Base-by-base conservation (phyloP, 192 early-diverging fungal genomes). In the Umbelopsis vinacea region DNA sequence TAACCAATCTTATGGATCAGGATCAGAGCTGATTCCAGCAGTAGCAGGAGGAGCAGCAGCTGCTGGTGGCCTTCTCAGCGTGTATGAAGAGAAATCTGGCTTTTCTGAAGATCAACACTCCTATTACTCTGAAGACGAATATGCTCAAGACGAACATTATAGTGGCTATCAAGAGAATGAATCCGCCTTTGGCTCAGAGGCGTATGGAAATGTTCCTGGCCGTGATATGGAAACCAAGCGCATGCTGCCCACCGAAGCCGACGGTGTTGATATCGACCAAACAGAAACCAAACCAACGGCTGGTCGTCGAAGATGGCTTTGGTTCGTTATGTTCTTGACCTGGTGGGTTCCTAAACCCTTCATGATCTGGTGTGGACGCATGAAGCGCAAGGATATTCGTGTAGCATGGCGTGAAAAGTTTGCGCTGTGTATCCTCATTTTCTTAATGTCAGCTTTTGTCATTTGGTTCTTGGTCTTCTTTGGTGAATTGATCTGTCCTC, bases 371-470 rank as follows among this genome's bases (percentile, higher is more conserved):
- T 92, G 93, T 74, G 94, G 94, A 24, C 84, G 90, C 46, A 93
- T 96, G 89, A 87, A 89, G 76, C 87, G 89, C 48, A 83, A 81
- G 23, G 93, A 94, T 74, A 84, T 95, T 67, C 92, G 89, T 48
- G 87, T 94, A 82, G 98, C 98, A 9, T 99, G 98, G 98, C 89
- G 98, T 68, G 98, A 99, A 78, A 98, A 99, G 79, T 86, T 97
- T 10, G 93, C 98, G 2, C 84, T 99, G 33, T 96, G 94, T 74
- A 73, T 93, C 71, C 79, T 98, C 68, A 94, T 97, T 46, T 82
- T 91, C 22, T 86, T 94, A 48, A 76, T 96, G 68, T 94, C 92
- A 22, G 85, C 74, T 17, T 77, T 91, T 75, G 89, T 96, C 53
- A 84, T 98, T 45, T 96, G 97, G 80, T 92, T 96, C 74, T 93